A percentile compares a stretch with the other conserved stretches of the same genome.
Conservation (phyloP, 2,329 filamentous ascomycete genomes). For the Fusarium cicatricum region DNA sequence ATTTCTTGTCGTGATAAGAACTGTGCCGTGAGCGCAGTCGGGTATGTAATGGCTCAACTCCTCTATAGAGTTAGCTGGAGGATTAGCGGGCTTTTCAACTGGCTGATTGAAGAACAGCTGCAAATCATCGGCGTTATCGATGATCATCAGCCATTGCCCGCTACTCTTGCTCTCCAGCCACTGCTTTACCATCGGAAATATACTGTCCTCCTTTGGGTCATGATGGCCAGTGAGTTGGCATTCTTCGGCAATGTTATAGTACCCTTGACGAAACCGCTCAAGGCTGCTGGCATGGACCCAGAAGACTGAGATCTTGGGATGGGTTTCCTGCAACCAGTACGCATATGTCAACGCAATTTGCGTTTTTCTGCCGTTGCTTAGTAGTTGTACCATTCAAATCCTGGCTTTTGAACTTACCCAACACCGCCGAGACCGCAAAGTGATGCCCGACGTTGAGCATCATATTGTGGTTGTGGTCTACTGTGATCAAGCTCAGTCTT, state of each 20-base stretch:
- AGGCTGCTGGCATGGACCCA: slow-evolving; percentile 46
- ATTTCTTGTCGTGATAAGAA: slow-evolving; percentile 48
- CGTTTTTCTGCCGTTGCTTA: slow-evolving; percentile 13
- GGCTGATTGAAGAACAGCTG: slow-evolving; percentile 22
- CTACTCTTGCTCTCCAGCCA: slow-evolving; percentile 41
- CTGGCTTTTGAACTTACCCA: slow-evolving; percentile 11
- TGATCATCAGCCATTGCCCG: slow-evolving; percentile 26
- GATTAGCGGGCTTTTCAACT: rapidly evolving
- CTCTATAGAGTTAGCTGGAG: rapidly evolving
- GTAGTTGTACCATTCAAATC: neutral
- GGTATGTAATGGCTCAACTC: slow-evolving; percentile 33
- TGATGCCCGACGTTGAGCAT: neutral
- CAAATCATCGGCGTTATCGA: slow-evolving; percentile 35
- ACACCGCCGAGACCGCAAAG: slow-evolving; percentile 28
- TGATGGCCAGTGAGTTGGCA: slow-evolving; percentile 40
- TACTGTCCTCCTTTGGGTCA: no score
- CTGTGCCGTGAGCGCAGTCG: slow-evolving; percentile 40
- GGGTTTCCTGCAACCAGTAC: slow-evolving; percentile 12
- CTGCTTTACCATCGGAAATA: slow-evolving; percentile 37
- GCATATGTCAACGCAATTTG: slow-evolving; percentile 32
- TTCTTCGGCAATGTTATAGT: slow-evolving; percentile 43
- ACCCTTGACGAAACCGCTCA: slow-evolving; percentile 45
- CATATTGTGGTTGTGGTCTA: rapidly evolving
- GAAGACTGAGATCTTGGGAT: slow-evolving; percentile 39
- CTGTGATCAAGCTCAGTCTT: slow-evolving; percentile 10